Evolutionary conservation across 2,329 filamentous ascomycete species (phyloP), one percentile per base, ranked within the genome.

Genomic region (Beauveria bassiana): DNA sequence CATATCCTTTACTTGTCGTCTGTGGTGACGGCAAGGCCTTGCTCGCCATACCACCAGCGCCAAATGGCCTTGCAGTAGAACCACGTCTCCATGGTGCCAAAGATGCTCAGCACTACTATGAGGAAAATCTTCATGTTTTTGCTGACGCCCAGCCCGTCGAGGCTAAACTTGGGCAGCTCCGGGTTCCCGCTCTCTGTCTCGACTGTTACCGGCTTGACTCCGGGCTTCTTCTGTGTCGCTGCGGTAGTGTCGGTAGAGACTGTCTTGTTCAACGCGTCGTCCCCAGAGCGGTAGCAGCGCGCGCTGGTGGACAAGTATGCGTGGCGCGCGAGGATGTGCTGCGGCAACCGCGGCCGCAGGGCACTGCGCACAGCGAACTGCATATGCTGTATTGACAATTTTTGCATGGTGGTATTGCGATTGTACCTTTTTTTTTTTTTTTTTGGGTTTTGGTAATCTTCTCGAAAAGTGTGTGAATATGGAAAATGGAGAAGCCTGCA

Each of bases 21-120:
- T 14, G 5, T 50, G 1, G 49, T 20, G 24, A 53, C 49, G 28
- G 47, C 49, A 3, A 47, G 40, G 3, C 49, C n/a, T 31, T 60
- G 40, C 12, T 60, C 57, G 7, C 65, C 61, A 28, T 68, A 66
- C 66, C 67, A 67, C 71, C 70, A 72, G 5, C 63, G 61, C 68
- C 68, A 69, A 1, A 70, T 66, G 2, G 69, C 65, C 57, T 72
- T 68, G 46, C 68, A 69, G 61, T 68, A 74, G 31, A 72, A 64
- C 68, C 70, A 73, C 0, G 70, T 70, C 59, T 74, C 71, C 6
- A 72, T 68, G 1, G 69, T 73, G 24, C 70, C 72, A 26, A 72
- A 68, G 14, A 73, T 66, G 54, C 67, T 64, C 7, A 73, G 45
- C 2, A 72, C 53, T 1, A 64, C 62, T 9, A 72, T 56, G 5